Conservation (phyloP, 2,329 filamentous ascomycete species). For the Pseudomassariella vexata region DNA sequence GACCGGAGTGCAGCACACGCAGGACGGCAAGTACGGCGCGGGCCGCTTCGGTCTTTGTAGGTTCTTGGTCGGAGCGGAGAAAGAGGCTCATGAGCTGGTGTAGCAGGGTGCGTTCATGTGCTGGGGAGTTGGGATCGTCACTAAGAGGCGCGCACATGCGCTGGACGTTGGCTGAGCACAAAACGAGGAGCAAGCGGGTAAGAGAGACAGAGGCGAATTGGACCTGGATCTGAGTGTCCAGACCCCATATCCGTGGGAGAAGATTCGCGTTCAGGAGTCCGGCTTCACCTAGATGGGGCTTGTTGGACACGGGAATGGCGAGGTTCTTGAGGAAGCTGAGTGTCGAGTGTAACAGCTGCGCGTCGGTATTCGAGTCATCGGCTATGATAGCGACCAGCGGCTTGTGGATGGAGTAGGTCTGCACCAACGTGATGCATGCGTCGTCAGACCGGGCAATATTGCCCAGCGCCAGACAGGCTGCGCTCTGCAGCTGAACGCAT, state of each 20-base stretch:
- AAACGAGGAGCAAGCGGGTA: slow-evolving; percentile 48
- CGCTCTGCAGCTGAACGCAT: slow-evolving; percentile 43
- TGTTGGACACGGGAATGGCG: slow-evolving; percentile 52
- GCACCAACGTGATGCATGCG: slow-evolving; percentile 44
- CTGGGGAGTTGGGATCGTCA: slow-evolving; percentile 19
- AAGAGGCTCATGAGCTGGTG: slow-evolving; percentile 34
- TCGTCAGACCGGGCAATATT: slow-evolving; percentile 57
- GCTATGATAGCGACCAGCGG: slow-evolving; percentile 41
- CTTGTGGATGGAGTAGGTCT: slow-evolving; percentile 33
- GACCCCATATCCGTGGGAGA: slow-evolving; percentile 48
- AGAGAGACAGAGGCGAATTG: slow-evolving; percentile 57
- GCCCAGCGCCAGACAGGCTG: slow-evolving; percentile 55
- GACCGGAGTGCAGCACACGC: slow-evolving; percentile 44
- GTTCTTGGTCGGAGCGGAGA: slow-evolving; percentile 40
- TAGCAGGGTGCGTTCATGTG: slow-evolving; percentile 25
- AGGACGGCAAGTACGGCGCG: slow-evolving; percentile 48
- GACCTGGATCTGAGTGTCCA: slow-evolving; percentile 49
- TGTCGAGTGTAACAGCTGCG: slow-evolving; percentile 50
- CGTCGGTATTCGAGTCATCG: slow-evolving; percentile 29
- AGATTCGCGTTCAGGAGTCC: slow-evolving; percentile 36
- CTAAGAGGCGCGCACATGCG: slow-evolving; percentile 38
- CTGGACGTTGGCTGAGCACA: slow-evolving; percentile 45
- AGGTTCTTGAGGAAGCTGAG: slow-evolving; percentile 61
- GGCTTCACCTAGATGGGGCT: slow-evolving; percentile 38
- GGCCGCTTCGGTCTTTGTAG: slow-evolving; percentile 55